Evolutionary conservation across 495 filamentous ascomycete genomes (phyloP).

Genomic region (Neurospora tetrasperma): DNA sequence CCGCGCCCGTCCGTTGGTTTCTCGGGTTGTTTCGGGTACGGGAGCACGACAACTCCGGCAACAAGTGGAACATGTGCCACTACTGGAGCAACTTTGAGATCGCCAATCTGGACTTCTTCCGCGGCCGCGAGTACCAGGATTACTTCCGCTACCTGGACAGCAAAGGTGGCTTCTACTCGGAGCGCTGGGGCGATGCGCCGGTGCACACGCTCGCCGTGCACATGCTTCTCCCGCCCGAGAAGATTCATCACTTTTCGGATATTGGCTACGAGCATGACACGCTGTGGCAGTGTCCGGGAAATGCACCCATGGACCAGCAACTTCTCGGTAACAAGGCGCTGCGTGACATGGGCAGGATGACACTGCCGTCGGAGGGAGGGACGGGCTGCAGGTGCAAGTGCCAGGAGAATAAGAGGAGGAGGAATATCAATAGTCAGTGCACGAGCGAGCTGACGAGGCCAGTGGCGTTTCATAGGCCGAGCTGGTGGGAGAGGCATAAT

Average conservation of each 20-base stretch:
- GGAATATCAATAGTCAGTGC: constrained; percentile 27
- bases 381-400: constrained; percentile 38
- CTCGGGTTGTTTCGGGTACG: constrained; percentile 23
- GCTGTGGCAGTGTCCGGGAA: constrained; percentile 37
- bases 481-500: neutral
- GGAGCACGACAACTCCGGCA: constrained; percentile 26
- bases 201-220: constrained; percentile 42
- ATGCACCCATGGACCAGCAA: constrained; percentile 32
- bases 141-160: constrained; percentile 38
- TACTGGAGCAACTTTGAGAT: constrained; percentile 54
- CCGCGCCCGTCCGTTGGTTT: constrained; percentile 28
- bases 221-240: constrained; percentile 38
- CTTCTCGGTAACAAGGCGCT: constrained; percentile 23
- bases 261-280: constrained; percentile 43
- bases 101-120: constrained; percentile 43
- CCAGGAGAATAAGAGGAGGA: constrained; percentile 21
- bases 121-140: constrained; percentile 36
- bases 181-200: constrained; percentile 49
- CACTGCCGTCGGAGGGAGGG: constrained; percentile 25
- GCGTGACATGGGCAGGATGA: constrained; percentile 17
- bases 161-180: constrained; percentile 43
- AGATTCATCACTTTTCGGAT: constrained; percentile 44
- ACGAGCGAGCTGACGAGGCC: constrained; percentile 27
- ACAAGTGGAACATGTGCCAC: constrained; percentile 43
- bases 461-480: neutral